Evolutionary conservation across 2,329 filamentous ascomycete genomes (phyloP).

Genomic region (Phialocephala subalpina): DNA sequence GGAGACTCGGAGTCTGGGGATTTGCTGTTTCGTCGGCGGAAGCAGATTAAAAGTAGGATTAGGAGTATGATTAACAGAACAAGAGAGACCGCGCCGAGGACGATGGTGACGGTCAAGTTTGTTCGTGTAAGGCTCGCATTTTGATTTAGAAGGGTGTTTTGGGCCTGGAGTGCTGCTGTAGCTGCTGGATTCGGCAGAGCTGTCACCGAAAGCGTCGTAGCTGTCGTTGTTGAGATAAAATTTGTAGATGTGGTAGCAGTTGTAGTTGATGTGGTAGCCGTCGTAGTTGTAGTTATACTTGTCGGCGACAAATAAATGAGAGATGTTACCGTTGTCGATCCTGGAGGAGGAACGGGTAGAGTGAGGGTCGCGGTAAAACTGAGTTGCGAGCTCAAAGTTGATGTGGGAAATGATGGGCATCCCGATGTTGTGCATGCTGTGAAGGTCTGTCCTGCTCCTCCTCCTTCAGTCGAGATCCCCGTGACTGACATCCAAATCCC

Average conservation of each 20-base stretch:
- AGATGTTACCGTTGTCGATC: slow-evolving; percentile 5
- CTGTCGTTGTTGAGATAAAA: slow-evolving; percentile 11
- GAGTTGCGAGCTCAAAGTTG: neutral
- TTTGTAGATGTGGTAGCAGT: slow-evolving; percentile 17
- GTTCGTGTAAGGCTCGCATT: slow-evolving; percentile 17
- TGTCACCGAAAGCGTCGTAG: neutral
- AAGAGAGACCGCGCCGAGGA: slow-evolving; percentile 20
- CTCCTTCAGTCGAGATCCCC: slow-evolving; percentile 10
- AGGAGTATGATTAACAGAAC: slow-evolving; percentile 15
- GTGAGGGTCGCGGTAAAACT: slow-evolving; percentile 2
- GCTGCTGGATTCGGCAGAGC: slow-evolving; percentile 14
- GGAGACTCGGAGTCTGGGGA: slow-evolving; percentile 13
- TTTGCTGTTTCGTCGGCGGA: slow-evolving; percentile 11
- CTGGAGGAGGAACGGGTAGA: slow-evolving; percentile 6
- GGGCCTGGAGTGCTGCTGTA: slow-evolving; percentile 17
- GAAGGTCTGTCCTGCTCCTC: neutral
- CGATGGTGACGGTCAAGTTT: slow-evolving; percentile 19
- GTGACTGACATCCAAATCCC: slow-evolving; percentile 27
- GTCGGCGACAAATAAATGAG: slow-evolving; percentile 1
- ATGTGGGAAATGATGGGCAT: neutral
- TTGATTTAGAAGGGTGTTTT: slow-evolving; percentile 17
- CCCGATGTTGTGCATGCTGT: neutral
- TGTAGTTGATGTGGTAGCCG: slow-evolving; percentile 12
- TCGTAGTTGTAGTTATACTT: slow-evolving; percentile 12
- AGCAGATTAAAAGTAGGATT: slow-evolving; percentile 19